Base-by-base conservation (phyloP, 106 monocot genomes). In the Dendrobium officinale region DNA sequence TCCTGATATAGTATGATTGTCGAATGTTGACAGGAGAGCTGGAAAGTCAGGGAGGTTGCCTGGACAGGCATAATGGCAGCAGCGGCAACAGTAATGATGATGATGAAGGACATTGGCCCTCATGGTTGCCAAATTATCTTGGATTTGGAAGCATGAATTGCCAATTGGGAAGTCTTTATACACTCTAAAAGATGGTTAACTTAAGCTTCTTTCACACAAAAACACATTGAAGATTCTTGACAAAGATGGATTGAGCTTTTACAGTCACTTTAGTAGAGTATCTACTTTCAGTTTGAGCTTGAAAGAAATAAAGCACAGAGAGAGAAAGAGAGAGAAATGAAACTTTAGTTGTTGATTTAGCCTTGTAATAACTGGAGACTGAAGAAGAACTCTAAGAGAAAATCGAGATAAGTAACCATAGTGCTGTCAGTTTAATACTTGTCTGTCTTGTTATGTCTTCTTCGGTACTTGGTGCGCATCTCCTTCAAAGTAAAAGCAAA, bases 151-250 rank as follows among this genome's bases (percentile, higher is more conserved):
- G 15, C 70, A 70, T 15, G 37, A 37, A 33, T 37, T 22, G 37
- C 11, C 91, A 88, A 17, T 40, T 67, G 15, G 43, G 61, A 74
- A 37, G n/a, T n/a, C 4, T 74, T 18, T n/a, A 43, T 44, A 44
- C 74, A 74, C 44, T 74, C 13, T 17, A 44, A 74, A 22, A 44
- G 43, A 74, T 7, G 74, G 19, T 19, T 74, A 40, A 33, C 27
- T 20, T 5, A 73, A 15, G 76, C 76, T 76, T 49, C 49, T 27
- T 76, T 45, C 22, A 27, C 26, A 74, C 74, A 74, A 73, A 73
- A 73, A 73, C 73, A 73, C 73, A 73, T 73, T 73, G 40, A 41
- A 41, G 73, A 44, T 43, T 49, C 49, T 24, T 49, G 49, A 48
- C 27, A 76, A 26, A 51, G 76, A 76, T 41, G 73, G 41, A 73